Evolutionary conservation across 108 stramenopile genomes (phyloP), one percentile per base, ranked within the genome.

Genomic region (Craspedostauros australis): DNA sequence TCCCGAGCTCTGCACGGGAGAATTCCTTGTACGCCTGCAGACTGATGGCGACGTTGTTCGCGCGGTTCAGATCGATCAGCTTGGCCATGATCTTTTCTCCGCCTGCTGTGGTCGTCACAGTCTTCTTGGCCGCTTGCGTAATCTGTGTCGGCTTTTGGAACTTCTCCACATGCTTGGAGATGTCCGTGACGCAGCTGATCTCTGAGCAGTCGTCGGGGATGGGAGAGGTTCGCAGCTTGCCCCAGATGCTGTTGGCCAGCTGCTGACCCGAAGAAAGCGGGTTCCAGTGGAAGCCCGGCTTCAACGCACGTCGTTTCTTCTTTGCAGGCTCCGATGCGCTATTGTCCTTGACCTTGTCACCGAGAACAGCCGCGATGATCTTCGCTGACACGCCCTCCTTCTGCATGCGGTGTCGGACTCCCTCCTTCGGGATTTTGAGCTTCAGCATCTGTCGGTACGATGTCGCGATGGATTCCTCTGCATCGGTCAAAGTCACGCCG

Each of bases 21-120:
- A 88, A 84, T 27, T 88, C 85, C 40, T 83, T 86, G 67, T 89
- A 93, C 5, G 78, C 76, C 54, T 93, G 88, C 28, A 93, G 59
- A 29, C 76, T 75, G 59, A 93, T 93, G 23, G 87, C 87, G 44
- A 93, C 68, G 49, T 86, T 93, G 55, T 87, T 84, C 2, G 85
- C 81, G 0, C 91, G 75, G 14, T 66, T 85, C 9, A 87, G 21
- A 54, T 89, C 87, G 28, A 93, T 62, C 24, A 93, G 54, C 64
- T 82, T 86, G 12, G 91, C 87, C 38, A 66, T 71, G 43, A 59
- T 70, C 32, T 69, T 70, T 19, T 55, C 66, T 22, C 57, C 55
- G 12, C 46, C 18, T 2, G 51, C 52, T 7, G 66, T 57, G 14
- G 57, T 72, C 19, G 48, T 41, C 16, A 61, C 63, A 12, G 32